Conservation (phyloP, 495 filamentous ascomycete species). For the Aspergillus leporis region DNA sequence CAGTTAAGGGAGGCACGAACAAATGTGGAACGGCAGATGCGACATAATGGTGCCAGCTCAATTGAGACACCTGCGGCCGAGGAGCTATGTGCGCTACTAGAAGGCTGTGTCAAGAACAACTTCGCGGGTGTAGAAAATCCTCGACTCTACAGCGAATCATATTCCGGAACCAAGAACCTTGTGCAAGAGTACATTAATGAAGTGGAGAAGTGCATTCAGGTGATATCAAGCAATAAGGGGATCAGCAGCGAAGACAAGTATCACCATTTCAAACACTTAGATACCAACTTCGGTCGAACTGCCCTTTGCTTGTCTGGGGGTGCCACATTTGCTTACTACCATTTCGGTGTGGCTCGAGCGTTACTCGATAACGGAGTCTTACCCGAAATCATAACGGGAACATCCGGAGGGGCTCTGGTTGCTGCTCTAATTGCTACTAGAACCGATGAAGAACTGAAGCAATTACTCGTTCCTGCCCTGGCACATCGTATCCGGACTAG, state of each 20-base stretch:
- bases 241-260: constrained; percentile 75
- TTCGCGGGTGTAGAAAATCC: constrained; percentile 96
- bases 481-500: constrained; percentile 84
- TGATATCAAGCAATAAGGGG: constrained; percentile 65
- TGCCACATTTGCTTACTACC: constrained; percentile 96
- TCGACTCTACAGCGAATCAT: constrained; percentile 89
- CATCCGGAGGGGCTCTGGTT: constrained; percentile 89
- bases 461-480: constrained; percentile 81
- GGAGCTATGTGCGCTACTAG: constrained; percentile 72
- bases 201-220: constrained; percentile 56
- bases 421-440: constrained; percentile 86
- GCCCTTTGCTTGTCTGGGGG: constrained; percentile 92
- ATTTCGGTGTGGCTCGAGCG: constrained; percentile 91
- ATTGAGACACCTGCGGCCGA: constrained; percentile 57
- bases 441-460: constrained; percentile 85
- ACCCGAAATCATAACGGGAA: constrained; percentile 93
- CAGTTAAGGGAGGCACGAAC: constrained; percentile 67
- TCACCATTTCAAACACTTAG: constrained; percentile 80
- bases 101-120: constrained; percentile 95
- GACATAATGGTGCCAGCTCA: constrained; percentile 18
- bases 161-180: constrained; percentile 91
- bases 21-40: constrained; percentile 53
- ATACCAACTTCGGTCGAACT: constrained; percentile 89
- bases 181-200: constrained; percentile 91
- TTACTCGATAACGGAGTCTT: constrained; percentile 83